Conservation (phyloP, 1,139 yeast genomes). For the Geotrichum klebahnii region DNA sequence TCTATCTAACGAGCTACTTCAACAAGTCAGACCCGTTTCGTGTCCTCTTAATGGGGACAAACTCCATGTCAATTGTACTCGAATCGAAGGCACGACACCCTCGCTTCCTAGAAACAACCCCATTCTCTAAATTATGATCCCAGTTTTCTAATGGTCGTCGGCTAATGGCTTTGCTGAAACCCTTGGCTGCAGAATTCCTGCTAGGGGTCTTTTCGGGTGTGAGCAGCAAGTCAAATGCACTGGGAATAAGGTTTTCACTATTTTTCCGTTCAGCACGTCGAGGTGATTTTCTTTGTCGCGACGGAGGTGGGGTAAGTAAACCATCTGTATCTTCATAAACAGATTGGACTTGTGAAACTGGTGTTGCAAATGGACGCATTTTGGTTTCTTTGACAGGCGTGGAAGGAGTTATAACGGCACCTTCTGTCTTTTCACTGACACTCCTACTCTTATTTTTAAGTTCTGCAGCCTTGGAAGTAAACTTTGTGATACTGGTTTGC, state of each 20-base stretch:
- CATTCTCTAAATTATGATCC: too few relatives aligned
- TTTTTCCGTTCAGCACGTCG: not conserved
- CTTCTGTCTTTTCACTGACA: not conserved
- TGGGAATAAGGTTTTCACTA: not conserved
- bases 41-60: slow-evolving; percentile 4
- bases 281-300: not conserved
- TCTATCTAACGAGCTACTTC: too few relatives aligned
- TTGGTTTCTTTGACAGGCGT: slow-evolving; percentile 11
- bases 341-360: not conserved
- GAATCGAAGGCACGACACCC: too few relatives aligned
- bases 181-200: not conserved
- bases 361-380: not conserved
- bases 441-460: not conserved
- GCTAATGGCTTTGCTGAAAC: not conserved
- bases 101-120: too few relatives aligned
- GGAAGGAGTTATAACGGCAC: not conserved
- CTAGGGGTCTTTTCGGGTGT: slow-evolving; percentile 14
- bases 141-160: too few relatives aligned
- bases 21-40: not conserved
- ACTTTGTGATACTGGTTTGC: slow-evolving; percentile 45
- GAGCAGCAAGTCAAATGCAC: not conserved
- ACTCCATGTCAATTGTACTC: not conserved
- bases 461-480: not conserved
- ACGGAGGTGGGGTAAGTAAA: slow-evolving; percentile 1
- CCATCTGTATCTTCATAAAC: not conserved